These are phyloP conservation scores for Sporisorium graminicola DNA, from an alignment of 1,284 basidiomycete species.

Conservation along the genomic window DNA sequence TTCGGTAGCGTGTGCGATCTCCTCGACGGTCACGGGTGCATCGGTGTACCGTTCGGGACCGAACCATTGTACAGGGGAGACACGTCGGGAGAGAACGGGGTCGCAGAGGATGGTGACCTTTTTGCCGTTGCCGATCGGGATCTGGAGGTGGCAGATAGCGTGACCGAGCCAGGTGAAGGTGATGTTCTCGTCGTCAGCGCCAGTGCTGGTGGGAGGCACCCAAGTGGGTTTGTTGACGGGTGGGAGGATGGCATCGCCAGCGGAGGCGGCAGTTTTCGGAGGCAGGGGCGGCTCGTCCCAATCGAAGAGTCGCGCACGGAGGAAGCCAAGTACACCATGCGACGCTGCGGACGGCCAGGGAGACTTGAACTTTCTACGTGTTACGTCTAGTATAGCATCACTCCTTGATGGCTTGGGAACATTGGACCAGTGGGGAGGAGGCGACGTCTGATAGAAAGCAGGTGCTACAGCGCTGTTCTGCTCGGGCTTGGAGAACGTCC, in stretches of 20 bases:
- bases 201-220: conserved; percentile 1
- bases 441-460: conserved; percentile 44
- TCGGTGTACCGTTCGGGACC: conserved; percentile 56
- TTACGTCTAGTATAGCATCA: conserved; percentile 8
- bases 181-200: conserved; percentile 17
- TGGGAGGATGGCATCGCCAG: conserved; percentile 25
- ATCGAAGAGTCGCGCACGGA: conserved; percentile 52
- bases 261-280: conserved; percentile 27
- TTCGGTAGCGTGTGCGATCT: conserved; percentile 33
- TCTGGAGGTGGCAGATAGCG: conserved; percentile 52
- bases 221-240: conserved; percentile 41
- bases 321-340: conserved; percentile 43
- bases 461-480: conserved; percentile 28
- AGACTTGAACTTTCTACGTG: conserved; percentile 43
- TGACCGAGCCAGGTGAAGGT: conserved; percentile 61
- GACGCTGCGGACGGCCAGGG: conserved; percentile 47
- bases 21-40: conserved; percentile 50
- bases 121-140: conserved; percentile 38
- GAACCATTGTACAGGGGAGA: conserved; percentile 58
- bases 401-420: conserved; percentile 14
- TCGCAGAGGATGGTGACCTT: conserved; percentile 53
- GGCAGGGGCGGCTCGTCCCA: conserved; percentile 55
- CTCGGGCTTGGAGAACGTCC: conserved; percentile 34
- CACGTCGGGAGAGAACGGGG: conserved; percentile 54
- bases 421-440: conserved; percentile 54